Base-by-base conservation (phyloP, 345 rosid species). In the Populus deltoides region DNA sequence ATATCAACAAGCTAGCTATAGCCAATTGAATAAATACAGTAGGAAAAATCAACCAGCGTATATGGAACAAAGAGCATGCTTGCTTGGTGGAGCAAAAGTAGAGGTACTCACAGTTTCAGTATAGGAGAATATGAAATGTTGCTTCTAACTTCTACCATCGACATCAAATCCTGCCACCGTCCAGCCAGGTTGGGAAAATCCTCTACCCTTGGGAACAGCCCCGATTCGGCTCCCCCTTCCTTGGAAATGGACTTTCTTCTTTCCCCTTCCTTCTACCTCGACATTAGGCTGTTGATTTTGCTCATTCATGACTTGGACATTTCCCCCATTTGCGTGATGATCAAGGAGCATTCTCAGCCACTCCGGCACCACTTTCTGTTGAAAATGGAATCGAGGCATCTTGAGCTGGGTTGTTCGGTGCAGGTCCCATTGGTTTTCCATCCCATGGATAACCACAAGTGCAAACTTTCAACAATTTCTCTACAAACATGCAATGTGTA, bases 141-240 rank as follows among this genome's bases (percentile, higher is more conserved):
- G 73, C 39, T 75, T 68, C 84, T 83, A 88, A 74, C 72, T 85
- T 84, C 92, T 87, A 69, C 91, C 91, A 84, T 90, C 97, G 47
- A 89, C 97, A 79, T 91, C 96, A 67, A 92, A 94, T 81, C 89
- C 90, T 27, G 86, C 78, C 73, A 97, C 93, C 1, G 96, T 91
- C 94, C 97, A 94, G 31, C 91, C 98, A 36, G 91, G 81, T 72
- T 81, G 79, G 55, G 76, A 39, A 35, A 86, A 55, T 73, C 94
- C 93, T 86, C 92, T 84, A 35, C 91, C 90, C 85, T 87, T 91
- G 69, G 82, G 84, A 61, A 88, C 71, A 67, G 82, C 85, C 51
- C 93, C 93, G 24, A 87, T 68, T 82, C 93, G 91, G 79, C 81
- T 90, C 71, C 91, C 97, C 76, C 81, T 89, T 80, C 96, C 97